These are phyloP conservation scores for Colletotrichum sp. DNA, from an alignment of 2,329 filamentous ascomycete species.

Conservation along the genomic window DNA sequence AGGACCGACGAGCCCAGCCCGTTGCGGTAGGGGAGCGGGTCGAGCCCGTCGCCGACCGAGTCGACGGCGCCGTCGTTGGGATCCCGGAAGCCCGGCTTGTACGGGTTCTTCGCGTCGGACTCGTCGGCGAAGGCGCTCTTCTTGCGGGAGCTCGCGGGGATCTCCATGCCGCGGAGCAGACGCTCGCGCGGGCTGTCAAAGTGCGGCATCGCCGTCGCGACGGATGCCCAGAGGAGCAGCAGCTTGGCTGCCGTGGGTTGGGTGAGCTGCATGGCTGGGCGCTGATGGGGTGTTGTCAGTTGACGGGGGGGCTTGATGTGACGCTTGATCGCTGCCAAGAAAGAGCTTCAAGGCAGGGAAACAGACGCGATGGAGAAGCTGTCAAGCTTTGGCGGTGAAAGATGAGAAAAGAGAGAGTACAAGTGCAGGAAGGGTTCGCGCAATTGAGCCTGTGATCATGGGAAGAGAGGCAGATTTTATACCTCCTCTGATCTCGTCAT, in stretches of 20 bases:
- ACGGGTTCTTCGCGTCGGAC: conserved; percentile 46
- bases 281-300: background rate
- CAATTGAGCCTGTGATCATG: background rate
- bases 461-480: background rate
- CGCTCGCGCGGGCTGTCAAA: conserved; percentile 60
- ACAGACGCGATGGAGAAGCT: background rate
- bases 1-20: conserved; percentile 69
- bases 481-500: background rate
- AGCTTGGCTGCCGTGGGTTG: conserved; percentile 16
- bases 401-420: background rate
- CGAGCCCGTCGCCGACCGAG: conserved; percentile 60
- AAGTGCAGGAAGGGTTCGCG: background rate
- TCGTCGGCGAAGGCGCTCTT: conserved; percentile 24
- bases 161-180: conserved; percentile 51
- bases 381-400: background rate
- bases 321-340: background rate
- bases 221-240: conserved; percentile 10
- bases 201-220: conserved; percentile 17
- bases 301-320: background rate
- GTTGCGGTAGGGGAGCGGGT: conserved; percentile 69
- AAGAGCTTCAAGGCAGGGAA: background rate
- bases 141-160: conserved; percentile 47
- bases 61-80: conserved; percentile 68
- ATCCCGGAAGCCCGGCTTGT: conserved; percentile 63
- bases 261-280: conserved; percentile 15